These are phyloP conservation scores for Colletotrichum aenigma DNA, from an alignment of 2,329 filamentous ascomycete genomes.

Conservation along the genomic window DNA sequence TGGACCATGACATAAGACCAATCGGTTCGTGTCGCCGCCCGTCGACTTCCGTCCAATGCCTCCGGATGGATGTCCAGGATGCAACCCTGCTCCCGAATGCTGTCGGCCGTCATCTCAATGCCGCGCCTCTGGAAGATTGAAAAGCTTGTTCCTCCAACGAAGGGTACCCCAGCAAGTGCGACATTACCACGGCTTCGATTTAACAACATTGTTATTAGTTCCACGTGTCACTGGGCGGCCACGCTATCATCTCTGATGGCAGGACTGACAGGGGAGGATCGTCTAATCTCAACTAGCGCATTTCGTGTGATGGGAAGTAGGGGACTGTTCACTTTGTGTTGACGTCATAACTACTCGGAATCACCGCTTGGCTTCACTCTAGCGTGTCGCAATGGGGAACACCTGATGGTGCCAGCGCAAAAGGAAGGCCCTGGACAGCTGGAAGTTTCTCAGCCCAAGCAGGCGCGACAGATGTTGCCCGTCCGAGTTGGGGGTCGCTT, in stretches of 20 bases:
- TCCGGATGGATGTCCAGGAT: background rate
- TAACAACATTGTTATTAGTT: background rate
- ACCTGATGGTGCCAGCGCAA: background rate
- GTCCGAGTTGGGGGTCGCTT: background rate
- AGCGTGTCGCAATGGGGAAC: background rate
- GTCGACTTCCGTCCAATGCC: background rate
- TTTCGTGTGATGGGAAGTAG: slow-evolving; percentile 1
- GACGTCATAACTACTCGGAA: slow-evolving; percentile 6
- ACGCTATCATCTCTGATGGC: background rate
- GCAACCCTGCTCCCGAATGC: background rate
- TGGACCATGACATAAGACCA: background rate
- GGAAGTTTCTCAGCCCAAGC: background rate
- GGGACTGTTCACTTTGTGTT: background rate
- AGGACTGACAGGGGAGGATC: background rate
- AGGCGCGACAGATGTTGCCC: background rate
- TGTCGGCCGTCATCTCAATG: background rate
- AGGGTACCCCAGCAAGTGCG: background rate
- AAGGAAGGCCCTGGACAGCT: background rate
- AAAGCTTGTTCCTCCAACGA: background rate
- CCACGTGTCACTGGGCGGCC: background rate
- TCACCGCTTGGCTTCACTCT: background rate
- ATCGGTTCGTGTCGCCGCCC: background rate
- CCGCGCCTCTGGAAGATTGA: background rate
- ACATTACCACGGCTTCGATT: background rate
- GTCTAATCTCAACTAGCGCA: slow-evolving; percentile 10